Percentiles rank a stretch among this genome's conserved stretches.
phyloP scores from a whole-genome alignment of 805 yeast genomes.

The Candida cerambycidarum region DNA sequence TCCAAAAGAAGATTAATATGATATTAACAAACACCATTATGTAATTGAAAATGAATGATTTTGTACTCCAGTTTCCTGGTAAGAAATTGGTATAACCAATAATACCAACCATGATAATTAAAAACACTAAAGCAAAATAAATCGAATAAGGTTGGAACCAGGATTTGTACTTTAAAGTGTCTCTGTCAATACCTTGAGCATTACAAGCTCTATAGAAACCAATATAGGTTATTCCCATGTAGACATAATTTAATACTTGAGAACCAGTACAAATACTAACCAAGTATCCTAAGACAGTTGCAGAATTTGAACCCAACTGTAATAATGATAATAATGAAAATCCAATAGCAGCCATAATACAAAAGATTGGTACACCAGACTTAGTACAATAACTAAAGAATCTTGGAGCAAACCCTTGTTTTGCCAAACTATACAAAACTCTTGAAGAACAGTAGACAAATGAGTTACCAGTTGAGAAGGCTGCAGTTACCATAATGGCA shows the following conservation, averaged over 20 bases:
- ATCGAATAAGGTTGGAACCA: conserved; percentile 44
- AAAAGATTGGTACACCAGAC: conserved; percentile 68
- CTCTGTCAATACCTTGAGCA: conserved; percentile 42
- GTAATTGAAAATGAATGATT: conserved; percentile 66
- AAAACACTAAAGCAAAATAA: conserved; percentile 26
- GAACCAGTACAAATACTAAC: conserved; percentile 48
- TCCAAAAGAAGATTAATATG: conserved; percentile 36
- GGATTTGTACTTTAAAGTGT: conserved; percentile 36
- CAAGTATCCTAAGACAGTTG: conserved; percentile 44
- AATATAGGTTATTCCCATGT: conserved; percentile 45
- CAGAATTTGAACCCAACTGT: conserved; percentile 27
- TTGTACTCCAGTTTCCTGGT: conserved; percentile 54
- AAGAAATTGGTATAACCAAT: conserved; percentile 72
- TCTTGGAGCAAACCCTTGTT: conserved; percentile 71
- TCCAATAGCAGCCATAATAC: conserved; percentile 45
- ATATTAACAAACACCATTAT: conserved; percentile 59
- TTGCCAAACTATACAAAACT: conserved; percentile 67
- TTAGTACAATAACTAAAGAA: conserved; percentile 57
- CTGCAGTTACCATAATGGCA: conserved; percentile 69
- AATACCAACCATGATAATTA: conserved; percentile 48
- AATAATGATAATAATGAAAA: conserved; percentile 21
- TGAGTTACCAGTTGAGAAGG: conserved; percentile 84
- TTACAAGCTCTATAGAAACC: conserved; percentile 43
- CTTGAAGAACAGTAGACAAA: conserved; percentile 71
- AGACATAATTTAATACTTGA: conserved; percentile 47